Evolutionary conservation across 116 monocot species (phyloP).

Genomic region (Papilionanthe hybrid): DNA sequence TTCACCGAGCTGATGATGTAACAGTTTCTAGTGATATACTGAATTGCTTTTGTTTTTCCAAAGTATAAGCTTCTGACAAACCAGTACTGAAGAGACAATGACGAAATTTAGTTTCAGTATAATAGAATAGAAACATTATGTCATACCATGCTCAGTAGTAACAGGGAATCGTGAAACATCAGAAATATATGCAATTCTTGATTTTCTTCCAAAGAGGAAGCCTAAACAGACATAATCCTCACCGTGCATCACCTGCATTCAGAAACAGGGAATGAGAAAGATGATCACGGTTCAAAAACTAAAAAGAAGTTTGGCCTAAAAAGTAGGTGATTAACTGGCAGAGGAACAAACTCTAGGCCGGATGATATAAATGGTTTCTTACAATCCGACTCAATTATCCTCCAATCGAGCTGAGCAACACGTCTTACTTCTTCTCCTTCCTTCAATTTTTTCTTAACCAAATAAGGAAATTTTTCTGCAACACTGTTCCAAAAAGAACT

Average conservation of each 20-base stretch:
- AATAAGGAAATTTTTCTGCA: slow-evolving; percentile 63
- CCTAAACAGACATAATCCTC: slow-evolving; percentile 89
- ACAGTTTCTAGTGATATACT: background rate
- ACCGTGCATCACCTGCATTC: slow-evolving; percentile 82
- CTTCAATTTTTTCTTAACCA: slow-evolving; percentile 70
- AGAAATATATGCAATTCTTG: slow-evolving; percentile 87
- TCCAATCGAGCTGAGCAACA: slow-evolving; percentile 96
- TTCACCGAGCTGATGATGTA: background rate
- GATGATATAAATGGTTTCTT: slow-evolving; percentile 70
- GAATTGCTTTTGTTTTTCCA: background rate
- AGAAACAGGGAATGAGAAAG: slow-evolving; percentile 14
- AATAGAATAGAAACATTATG: background rate
- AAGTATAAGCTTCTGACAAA: background rate
- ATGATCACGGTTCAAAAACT: background rate
- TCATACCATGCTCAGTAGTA: slow-evolving; percentile 67
- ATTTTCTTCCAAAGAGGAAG: slow-evolving; percentile 83
- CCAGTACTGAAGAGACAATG: background rate
- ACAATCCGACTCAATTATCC: slow-evolving; percentile 57
- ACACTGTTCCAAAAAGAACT: slow-evolving; percentile 47
- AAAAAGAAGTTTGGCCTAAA: background rate
- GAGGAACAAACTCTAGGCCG: slow-evolving; percentile 85
- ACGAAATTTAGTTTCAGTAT: background rate
- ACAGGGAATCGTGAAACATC: slow-evolving; percentile 90
- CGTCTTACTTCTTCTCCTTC: slow-evolving; percentile 85
- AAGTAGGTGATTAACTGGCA: slow-evolving; percentile 60